These are phyloP conservation scores for Purpureocillium takamizusanense DNA, from an alignment of 2,329 filamentous ascomycete genomes.

Conservation along the genomic window DNA sequence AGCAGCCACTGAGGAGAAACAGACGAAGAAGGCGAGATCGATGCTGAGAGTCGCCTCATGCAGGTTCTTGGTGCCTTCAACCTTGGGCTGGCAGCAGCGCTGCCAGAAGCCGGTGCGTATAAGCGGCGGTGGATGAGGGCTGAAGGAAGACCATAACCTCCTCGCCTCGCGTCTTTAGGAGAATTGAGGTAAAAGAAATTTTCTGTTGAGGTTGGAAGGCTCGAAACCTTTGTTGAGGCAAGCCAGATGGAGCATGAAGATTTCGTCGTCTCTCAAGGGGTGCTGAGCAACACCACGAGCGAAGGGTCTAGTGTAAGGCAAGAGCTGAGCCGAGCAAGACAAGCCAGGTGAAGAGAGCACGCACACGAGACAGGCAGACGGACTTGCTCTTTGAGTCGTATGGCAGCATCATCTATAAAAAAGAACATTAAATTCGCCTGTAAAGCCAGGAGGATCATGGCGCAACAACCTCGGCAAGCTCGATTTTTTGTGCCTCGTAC, in stretches of 20 bases:
- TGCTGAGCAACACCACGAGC: neutral
- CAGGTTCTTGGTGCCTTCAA: conserved; percentile 22
- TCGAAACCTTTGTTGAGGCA: neutral
- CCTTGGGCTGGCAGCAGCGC: conserved; percentile 19
- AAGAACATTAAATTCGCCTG: neutral
- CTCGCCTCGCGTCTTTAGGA: neutral
- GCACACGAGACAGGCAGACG: neutral
- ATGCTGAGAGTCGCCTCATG: conserved; percentile 14
- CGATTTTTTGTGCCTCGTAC: conserved; percentile 1
- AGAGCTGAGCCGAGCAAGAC: neutral
- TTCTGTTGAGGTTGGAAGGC: neutral
- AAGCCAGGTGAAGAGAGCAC: neutral
- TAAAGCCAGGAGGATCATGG: neutral
- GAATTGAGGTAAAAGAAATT: neutral
- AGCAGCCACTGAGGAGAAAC: conserved; percentile 17
- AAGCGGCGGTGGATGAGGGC: neutral
- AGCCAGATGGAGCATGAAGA: neutral
- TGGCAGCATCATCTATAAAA: neutral
- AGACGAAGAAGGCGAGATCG: conserved; percentile 20
- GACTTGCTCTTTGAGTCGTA: neutral
- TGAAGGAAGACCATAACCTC: neutral
- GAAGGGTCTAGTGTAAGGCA: neutral
- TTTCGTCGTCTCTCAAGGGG: neutral
- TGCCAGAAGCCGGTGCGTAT: conserved; percentile 1
- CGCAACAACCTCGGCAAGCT: neutral